Evolutionary conservation across 2,329 filamentous ascomycete genomes (phyloP).

Genomic region (Hypoxylon sp.): DNA sequence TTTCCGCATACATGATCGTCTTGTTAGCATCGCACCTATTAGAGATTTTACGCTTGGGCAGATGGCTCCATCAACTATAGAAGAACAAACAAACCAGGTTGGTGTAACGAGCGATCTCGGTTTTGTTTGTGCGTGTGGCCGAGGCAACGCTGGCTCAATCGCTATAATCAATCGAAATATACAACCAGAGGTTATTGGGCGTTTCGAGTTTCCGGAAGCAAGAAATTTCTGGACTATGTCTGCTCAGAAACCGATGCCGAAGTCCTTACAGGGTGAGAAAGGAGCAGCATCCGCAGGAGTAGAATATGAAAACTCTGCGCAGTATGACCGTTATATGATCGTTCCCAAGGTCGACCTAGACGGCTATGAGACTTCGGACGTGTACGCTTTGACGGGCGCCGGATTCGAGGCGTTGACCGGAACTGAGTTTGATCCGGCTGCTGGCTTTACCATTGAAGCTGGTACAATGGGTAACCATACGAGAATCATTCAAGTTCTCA

Average conservation of each 20-base stretch:
- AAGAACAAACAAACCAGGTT: slow-evolving; percentile 61
- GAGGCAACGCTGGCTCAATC: slow-evolving; percentile 77
- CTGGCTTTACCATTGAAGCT: slow-evolving; percentile 88
- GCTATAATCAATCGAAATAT: slow-evolving; percentile 84
- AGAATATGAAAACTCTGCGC: slow-evolving; percentile 72
- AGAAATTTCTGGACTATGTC: slow-evolving; percentile 86
- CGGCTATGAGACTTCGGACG: slow-evolving; percentile 81
- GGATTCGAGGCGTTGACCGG: slow-evolving; percentile 82
- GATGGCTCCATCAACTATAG: slow-evolving; percentile 61
- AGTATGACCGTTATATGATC: slow-evolving; percentile 86
- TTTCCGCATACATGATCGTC: slow-evolving; percentile 82
- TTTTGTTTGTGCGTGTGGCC: slow-evolving; percentile 73
- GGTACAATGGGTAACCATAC: slow-evolving; percentile 85
- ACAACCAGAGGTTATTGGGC: slow-evolving; percentile 78
- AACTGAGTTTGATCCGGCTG: slow-evolving; percentile 92
- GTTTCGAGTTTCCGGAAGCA: slow-evolving; percentile 80
- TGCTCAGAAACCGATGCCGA: slow-evolving; percentile 76
- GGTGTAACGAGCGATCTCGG: slow-evolving; percentile 71
- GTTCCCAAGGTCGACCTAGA: slow-evolving; percentile 79
- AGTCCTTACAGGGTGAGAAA: slow-evolving; percentile 68
- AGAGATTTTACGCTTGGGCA: slow-evolving; percentile 80
- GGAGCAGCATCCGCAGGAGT: slow-evolving; percentile 64
- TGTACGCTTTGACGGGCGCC: slow-evolving; percentile 81
- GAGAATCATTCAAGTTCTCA: slow-evolving; percentile 88
- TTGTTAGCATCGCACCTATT: slow-evolving; percentile 85